Evolutionary conservation across 2,329 filamentous ascomycete genomes (phyloP), one percentile per base, ranked within the genome.

Genomic region (Ophiostoma perfectum): DNA sequence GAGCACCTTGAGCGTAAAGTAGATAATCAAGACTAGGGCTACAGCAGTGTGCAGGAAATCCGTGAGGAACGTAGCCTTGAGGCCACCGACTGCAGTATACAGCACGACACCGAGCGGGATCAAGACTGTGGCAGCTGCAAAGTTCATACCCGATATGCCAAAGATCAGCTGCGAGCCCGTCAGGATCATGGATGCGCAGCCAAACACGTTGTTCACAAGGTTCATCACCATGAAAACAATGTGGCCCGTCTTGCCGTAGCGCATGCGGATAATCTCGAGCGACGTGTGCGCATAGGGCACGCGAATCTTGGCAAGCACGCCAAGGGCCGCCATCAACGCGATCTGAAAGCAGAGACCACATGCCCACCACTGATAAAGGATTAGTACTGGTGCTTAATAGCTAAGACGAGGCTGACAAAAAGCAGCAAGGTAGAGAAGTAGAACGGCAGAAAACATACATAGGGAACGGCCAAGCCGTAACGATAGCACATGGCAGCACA

Each of bases 241-340:
- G 70, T 80, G 79, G 1, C 77, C 77, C 1, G 74, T 55, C 16
- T 72, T 75, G 4, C 79, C 80, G 68, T 81, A 78, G 5, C 78
- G 73, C 9, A 74, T 73, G 7, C 78, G 74, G 0, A 81, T 74
- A 66, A 80, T 80, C 70, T 81, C 79, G 4, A 78, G 77, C 69
- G 78, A 79, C 1, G 79, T 80, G 69, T 81, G 79, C 0, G 78
- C 78, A 9, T 78, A 76, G 0, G 79, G 78, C 3, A 78, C 77
- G 66, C 78, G 76, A 1, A 75, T 72, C 71, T 81, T 81, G 72
- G 79, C 79, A 62, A 82, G 73, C 6, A 84, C 80, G 4, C 81
- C 82, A 0, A 84, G 75, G 1, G 64, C 64, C 0, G 70, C 64
- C 64, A 71, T 66, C 14, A 71, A 27, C 3, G 60, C 67, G 39